Conservation (phyloP, 306 rosid genomes). For the Vigna hirtella region DNA sequence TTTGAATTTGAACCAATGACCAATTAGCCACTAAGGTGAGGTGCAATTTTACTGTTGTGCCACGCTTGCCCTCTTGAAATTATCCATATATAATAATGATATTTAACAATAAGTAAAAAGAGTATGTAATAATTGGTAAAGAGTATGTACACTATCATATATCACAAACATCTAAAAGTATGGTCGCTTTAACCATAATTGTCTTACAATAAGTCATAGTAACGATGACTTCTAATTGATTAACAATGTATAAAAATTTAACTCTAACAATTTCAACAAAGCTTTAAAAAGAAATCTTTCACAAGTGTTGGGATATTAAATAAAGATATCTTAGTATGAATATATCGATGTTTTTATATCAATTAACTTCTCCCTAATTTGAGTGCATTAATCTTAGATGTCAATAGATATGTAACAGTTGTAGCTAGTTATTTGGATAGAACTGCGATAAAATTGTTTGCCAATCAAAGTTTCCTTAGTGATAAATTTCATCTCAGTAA, state of each 20-base stretch:
- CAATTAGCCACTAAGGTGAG: no score
- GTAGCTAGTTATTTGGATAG: background rate
- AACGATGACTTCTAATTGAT: no score
- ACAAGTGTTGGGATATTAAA: background rate
- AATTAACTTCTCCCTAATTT: background rate
- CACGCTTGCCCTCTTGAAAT: no score
- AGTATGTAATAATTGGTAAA: no score
- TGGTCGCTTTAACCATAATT: no score
- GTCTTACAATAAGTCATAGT: no score
- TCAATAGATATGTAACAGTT: background rate
- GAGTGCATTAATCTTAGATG: background rate
- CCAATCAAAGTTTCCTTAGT: background rate
- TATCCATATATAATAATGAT: no score
- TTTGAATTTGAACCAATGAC: no score
- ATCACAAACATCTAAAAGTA: no score
- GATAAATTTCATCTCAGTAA: background rate
- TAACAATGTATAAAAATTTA: background rate
- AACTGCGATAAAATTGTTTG: background rate
- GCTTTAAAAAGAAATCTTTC: background rate
- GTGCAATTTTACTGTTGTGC: no score
- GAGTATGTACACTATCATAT: no score
- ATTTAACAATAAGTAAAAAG: no score
- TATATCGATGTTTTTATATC: background rate
- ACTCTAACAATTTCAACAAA: background rate
- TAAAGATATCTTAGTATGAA: background rate